Evolutionary conservation across 2,329 filamentous ascomycete species (phyloP), one percentile per base, ranked within the genome.

Genomic region (Chaetomium strumarium): DNA sequence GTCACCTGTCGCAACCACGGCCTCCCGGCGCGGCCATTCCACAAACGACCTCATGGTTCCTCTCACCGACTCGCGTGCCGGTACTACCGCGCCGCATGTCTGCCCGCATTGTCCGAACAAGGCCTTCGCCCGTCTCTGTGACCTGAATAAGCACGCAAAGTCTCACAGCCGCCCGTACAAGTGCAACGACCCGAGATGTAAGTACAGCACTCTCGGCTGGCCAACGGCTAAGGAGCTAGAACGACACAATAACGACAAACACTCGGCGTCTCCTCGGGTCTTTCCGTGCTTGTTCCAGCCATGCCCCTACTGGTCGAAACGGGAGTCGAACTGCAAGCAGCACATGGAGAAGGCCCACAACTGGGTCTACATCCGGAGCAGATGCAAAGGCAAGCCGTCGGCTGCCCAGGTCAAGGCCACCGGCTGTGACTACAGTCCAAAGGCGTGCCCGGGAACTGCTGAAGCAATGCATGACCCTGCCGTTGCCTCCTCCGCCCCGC

Each of bases 271-370:
- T 14, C 85, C 87, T n/a, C 72, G 75, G 16, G 74, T 83, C 58
- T 89, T 80, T 69, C 75, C 79, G 61, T 91, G 87, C 71, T 68
- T 76, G 24, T 90, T 77, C 64, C 68, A 74, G 24, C 77, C 77
- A 11, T 90, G 87, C 73, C 75, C 78, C 1, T 90, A 90, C 71
- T 50, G 78, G 41, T 88, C 85, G 30, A 90, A 90, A 72, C 79
- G 87, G 53, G 83, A 89, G 70, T 87, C 83, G 58, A 91, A 91
- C 67, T 88, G 85, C 77, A 90, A 90, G 69, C 86, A 90, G 65
- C 87, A 91, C 68, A 90, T 90, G 86, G 86, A 90, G 71, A 90
- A 90, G 67, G 80, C 84, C 1, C 87, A 91, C 64, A 78, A 79
- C 49, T 90, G 84, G 80, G 70, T 74, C 16, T 91, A 91, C 61